These are phyloP conservation scores for Rhizophora mangle DNA, from an alignment of 345 rosid genomes.

Conservation along the genomic window DNA sequence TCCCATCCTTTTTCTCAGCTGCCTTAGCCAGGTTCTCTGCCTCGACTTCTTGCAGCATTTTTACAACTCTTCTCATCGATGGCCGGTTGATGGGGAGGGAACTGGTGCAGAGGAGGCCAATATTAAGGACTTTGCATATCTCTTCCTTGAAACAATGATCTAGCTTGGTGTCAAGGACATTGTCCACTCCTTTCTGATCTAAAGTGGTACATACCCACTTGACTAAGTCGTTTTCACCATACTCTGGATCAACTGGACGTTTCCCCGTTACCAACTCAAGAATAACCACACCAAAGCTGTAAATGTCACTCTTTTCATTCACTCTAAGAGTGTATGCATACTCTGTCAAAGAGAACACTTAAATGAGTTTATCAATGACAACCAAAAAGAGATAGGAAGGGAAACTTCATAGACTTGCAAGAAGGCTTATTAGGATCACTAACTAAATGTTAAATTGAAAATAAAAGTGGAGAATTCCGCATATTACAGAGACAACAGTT, in stretches of 20 bases:
- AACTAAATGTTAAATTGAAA: too few species aligned
- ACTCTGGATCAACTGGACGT: constrained; percentile 72
- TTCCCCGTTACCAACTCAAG: constrained; percentile 88
- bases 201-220: constrained; percentile 84
- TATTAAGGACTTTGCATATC: constrained; percentile 75
- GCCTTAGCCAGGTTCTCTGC: constrained; percentile 34
- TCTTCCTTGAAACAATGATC: constrained; percentile 85
- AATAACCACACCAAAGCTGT: constrained; percentile 95
- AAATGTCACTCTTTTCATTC: constrained; percentile 98
- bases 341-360: constrained; percentile 45
- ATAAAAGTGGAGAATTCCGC: too few species aligned
- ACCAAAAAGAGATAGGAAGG: neutral
- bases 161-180: constrained; percentile 74
- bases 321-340: constrained; percentile 95
- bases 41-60: constrained; percentile 74
- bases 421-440: too few species aligned
- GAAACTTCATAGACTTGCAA: neutral
- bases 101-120: constrained; percentile 81
- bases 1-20: constrained; percentile 58
- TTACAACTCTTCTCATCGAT: constrained; percentile 91
- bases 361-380: neutral
- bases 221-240: constrained; percentile 90
- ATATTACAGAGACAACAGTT: too few species aligned
- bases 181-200: constrained; percentile 76
- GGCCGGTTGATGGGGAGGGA: constrained; percentile 95